Percentiles rank a stretch among this genome's conserved stretches.
These are phyloP conservation scores for Cenococcum geophilum DNA, from an alignment of 495 filamentous ascomycete genomes.

Conservation along the genomic window DNA sequence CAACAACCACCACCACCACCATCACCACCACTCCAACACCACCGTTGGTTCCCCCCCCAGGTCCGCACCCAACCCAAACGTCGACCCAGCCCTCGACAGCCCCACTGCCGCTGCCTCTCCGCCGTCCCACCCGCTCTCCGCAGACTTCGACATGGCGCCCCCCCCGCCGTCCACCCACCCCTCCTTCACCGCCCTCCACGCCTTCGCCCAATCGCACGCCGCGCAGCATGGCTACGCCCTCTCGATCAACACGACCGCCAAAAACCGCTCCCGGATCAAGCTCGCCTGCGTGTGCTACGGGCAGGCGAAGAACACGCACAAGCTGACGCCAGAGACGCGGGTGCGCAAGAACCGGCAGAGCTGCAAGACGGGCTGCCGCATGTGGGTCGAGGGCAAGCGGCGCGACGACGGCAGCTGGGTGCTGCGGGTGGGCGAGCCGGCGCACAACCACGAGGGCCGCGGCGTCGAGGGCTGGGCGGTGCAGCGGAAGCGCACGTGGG, in stretches of 20 bases:
- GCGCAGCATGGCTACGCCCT: slow-evolving; percentile 30
- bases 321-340: slow-evolving; percentile 30
- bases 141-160: slow-evolving; percentile 26
- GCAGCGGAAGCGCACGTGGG: slow-evolving; percentile 31
- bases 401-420: slow-evolving; percentile 24
- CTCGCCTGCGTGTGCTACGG: slow-evolving; percentile 32
- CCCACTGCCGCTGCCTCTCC: neutral
- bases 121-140: neutral
- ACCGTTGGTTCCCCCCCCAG: too few relatives aligned
- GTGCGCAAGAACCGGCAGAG: slow-evolving; percentile 29
- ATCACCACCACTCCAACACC: too few relatives aligned
- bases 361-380: slow-evolving; percentile 29
- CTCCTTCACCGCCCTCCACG: slow-evolving; percentile 23
- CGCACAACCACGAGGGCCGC: slow-evolving; percentile 28
- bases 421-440: slow-evolving; percentile 20
- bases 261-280: slow-evolving; percentile 26
- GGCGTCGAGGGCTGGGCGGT: slow-evolving; percentile 21
- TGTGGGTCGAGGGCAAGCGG: slow-evolving; percentile 32
- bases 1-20: neutral
- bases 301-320: slow-evolving; percentile 30
- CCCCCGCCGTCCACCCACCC: slow-evolving; percentile 20
- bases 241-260: slow-evolving; percentile 29
- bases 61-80: neutral
- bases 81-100: neutral
- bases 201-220: slow-evolving; percentile 28